Evolutionary conservation across 2,329 filamentous ascomycete genomes (phyloP).

Genomic region (Arthrocladium fulminans): DNA sequence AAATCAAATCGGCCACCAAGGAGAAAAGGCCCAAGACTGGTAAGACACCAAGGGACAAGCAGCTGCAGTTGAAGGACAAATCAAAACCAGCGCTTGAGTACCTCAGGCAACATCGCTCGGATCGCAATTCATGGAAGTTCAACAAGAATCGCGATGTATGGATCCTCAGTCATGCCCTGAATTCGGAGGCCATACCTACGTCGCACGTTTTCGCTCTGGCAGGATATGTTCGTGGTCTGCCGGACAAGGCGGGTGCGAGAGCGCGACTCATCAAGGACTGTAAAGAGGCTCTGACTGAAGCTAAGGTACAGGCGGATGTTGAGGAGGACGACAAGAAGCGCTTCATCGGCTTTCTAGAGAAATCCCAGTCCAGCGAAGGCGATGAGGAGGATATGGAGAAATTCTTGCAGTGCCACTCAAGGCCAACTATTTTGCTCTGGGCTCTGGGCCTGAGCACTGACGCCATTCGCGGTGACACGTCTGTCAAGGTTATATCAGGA

Average conservation of each 20-base stretch:
- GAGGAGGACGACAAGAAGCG: conserved; percentile 5
- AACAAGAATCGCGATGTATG: conserved; percentile 87
- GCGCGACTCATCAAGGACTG: conserved; percentile 57
- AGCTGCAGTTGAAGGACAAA: conserved; percentile 17
- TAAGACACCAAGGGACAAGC: conserved; percentile 22
- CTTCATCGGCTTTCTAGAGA: conserved; percentile 10
- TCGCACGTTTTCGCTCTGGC: conserved; percentile 62
- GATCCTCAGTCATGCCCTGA: conserved; percentile 73
- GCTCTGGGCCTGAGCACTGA: conserved; percentile 20
- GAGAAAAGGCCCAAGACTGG: conserved; percentile 28
- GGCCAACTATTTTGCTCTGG: conserved; percentile 10
- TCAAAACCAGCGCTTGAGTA: conserved; percentile 44
- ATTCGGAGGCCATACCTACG: conserved; percentile 62
- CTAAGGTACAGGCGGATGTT: conserved; percentile 38
- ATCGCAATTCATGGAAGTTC: conserved; percentile 77
- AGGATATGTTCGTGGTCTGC: conserved; percentile 66
- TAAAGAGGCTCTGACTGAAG: conserved; percentile 49
- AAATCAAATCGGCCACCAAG: conserved; percentile 13
- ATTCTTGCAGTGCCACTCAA: conserved; percentile 13
- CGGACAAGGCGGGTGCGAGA: conserved; percentile 61
- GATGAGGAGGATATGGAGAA: conserved; percentile 30
- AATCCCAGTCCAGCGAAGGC: too few species aligned
- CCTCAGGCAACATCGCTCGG: conserved; percentile 63
- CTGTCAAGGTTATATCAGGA: neutral
- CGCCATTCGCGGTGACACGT: neutral